Conservation (phyloP, 2,329 filamentous ascomycete genomes). For the Saccharata proteae region DNA sequence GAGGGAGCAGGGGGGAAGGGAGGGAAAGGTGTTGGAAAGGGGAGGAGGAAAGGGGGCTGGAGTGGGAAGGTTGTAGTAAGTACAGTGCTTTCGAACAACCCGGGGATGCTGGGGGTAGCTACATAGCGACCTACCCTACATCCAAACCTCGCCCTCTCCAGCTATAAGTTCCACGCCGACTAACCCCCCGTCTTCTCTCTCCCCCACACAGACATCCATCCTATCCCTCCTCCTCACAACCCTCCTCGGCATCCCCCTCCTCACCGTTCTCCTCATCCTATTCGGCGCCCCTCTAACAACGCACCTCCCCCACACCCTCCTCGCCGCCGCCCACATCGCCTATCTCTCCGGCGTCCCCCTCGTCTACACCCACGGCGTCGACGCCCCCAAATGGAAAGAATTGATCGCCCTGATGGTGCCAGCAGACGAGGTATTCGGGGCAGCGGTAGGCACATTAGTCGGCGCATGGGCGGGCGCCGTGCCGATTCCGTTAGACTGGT, state of each 20-base stretch:
- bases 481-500: slow-evolving; percentile 92
- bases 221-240: slow-evolving; percentile 52
- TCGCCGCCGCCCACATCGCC: slow-evolving; percentile 71
- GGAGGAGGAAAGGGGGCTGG: slow-evolving; percentile 14
- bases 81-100: slow-evolving; percentile 8
- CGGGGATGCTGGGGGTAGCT: too few relatives aligned
- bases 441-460: slow-evolving; percentile 60
- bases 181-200: not conserved
- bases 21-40: slow-evolving; percentile 39
- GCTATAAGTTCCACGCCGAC: too few relatives aligned
- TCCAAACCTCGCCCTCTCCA: not conserved
- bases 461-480: slow-evolving; percentile 91
- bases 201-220: slow-evolving; percentile 50
- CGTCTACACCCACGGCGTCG: slow-evolving; percentile 75
- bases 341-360: slow-evolving; percentile 67
- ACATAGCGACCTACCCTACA: too few relatives aligned
- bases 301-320: slow-evolving; percentile 63
- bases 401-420: slow-evolving; percentile 58
- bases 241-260: slow-evolving; percentile 43
- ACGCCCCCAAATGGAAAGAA: slow-evolving; percentile 56
- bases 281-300: slow-evolving; percentile 86
- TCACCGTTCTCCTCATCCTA: slow-evolving; percentile 58
- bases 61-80: slow-evolving; percentile 29
- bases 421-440: slow-evolving; percentile 75
- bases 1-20: slow-evolving; percentile 33